phyloP scores from a whole-genome alignment of 2,329 filamentous ascomycete species.

The Aspergillus persii region DNA sequence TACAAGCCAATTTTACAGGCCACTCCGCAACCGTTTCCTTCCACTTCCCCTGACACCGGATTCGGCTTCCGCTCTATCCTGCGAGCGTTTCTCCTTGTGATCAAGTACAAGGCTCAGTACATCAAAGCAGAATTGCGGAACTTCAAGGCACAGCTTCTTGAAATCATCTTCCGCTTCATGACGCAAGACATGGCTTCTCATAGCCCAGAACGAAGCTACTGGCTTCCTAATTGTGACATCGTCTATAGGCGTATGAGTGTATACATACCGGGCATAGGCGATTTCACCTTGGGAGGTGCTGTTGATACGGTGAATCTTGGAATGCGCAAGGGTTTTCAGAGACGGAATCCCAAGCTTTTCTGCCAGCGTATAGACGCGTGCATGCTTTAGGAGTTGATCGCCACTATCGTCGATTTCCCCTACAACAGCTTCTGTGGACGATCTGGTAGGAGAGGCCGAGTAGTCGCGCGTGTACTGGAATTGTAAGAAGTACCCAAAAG shows the following conservation, averaged over 20 bases:
- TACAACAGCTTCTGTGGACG: slow-evolving; percentile 58
- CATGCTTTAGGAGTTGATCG: slow-evolving; percentile 81
- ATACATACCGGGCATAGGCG: slow-evolving; percentile 86
- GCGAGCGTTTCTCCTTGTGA: slow-evolving; percentile 42
- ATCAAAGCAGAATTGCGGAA: slow-evolving; percentile 89
- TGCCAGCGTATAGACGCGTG: slow-evolving; percentile 83
- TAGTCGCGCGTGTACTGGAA: slow-evolving; percentile 85
- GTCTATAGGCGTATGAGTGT: slow-evolving; percentile 68
- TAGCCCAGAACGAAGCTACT: slow-evolving; percentile 88
- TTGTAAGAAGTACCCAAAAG: slow-evolving; percentile 76
- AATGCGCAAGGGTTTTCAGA: slow-evolving; percentile 74
- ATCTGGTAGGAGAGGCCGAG: slow-evolving; percentile 64
- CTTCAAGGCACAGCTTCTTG: slow-evolving; percentile 79
- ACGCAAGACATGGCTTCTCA: slow-evolving; percentile 73
- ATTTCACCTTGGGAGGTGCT: slow-evolving; percentile 88
- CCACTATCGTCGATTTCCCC: slow-evolving; percentile 73
- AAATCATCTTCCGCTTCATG: slow-evolving; percentile 86
- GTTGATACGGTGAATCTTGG: slow-evolving; percentile 89
- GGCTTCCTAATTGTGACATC: slow-evolving; percentile 75
- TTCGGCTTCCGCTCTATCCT: slow-evolving; percentile 37
- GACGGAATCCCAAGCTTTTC: slow-evolving; percentile 68
- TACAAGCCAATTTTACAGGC: slow-evolving; percentile 16
- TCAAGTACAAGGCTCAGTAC: slow-evolving; percentile 64
- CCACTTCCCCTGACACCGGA: slow-evolving; percentile 35
- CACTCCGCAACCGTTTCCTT: slow-evolving; percentile 39